A percentile compares a stretch with the other conserved stretches of the same genome.
Conservation (phyloP, 2,329 filamentous ascomycete genomes). For the Colletotrichum agaves region DNA sequence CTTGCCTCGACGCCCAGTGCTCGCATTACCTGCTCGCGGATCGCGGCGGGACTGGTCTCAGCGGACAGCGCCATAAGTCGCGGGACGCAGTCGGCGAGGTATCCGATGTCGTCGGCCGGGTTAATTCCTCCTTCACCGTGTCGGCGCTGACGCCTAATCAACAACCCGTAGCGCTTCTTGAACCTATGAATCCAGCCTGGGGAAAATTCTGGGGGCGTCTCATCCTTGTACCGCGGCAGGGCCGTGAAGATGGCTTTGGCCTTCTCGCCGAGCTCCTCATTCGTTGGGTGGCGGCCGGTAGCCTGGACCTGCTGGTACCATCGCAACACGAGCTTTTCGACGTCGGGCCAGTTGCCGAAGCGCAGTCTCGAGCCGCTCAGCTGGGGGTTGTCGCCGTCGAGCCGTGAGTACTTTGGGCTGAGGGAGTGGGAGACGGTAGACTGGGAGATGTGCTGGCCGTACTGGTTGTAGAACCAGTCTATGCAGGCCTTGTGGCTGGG, state of each 20-base stretch:
- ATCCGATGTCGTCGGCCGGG: conserved; percentile 66
- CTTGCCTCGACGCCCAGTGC: conserved; percentile 65
- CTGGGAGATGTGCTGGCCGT: conserved; percentile 70
- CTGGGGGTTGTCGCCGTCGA: conserved; percentile 68
- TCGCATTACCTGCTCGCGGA: conserved; percentile 66
- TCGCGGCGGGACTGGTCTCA: conserved; percentile 69
- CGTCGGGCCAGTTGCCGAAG: conserved; percentile 73
- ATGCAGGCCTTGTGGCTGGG: conserved; percentile 72
- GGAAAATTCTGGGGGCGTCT: conserved; percentile 69
- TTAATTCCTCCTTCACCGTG: conserved; percentile 59
- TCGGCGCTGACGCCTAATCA: conserved; percentile 66
- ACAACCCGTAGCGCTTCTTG: conserved; percentile 70
- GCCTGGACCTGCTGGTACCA: conserved; percentile 65
- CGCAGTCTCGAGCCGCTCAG: conserved; percentile 71
- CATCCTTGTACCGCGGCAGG: conserved; percentile 69
- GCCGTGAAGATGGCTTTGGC: conserved; percentile 68
- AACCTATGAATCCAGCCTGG: conserved; percentile 73
- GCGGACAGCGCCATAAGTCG: conserved; percentile 67
- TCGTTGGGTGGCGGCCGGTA: conserved; percentile 67
- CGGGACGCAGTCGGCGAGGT: conserved; percentile 69
- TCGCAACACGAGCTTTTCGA: conserved; percentile 66
- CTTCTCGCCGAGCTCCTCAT: conserved; percentile 71
- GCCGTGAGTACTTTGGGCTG: conserved; percentile 69
- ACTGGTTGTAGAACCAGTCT: conserved; percentile 69
- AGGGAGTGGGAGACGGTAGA: conserved; percentile 72